These are phyloP conservation scores for Fusarium algeriense DNA, from an alignment of 2,329 filamentous ascomycete genomes.

Conservation along the genomic window DNA sequence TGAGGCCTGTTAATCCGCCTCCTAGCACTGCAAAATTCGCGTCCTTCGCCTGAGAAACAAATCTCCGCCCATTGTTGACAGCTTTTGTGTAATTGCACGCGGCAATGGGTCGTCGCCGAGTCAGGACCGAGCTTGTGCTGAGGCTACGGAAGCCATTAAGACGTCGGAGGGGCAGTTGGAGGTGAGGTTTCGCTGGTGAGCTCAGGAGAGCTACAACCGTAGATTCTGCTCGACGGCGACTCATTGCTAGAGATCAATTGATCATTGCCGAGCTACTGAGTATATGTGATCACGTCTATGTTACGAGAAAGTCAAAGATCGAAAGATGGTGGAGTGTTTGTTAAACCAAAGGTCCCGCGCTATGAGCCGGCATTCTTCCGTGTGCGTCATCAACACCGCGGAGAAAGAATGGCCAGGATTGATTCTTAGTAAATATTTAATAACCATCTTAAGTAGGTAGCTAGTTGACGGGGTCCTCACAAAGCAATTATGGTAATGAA, in stretches of 20 bases:
- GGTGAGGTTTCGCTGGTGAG: slow-evolving; percentile 30
- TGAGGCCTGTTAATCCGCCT: slow-evolving; percentile 85
- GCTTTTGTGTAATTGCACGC: slow-evolving; percentile 5
- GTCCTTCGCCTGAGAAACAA: slow-evolving; percentile 39
- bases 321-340: slow-evolving; percentile 37
- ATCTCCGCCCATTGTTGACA: slow-evolving; percentile 24
- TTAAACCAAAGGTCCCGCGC: not conserved
- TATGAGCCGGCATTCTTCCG: slow-evolving; percentile 41
- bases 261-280: slow-evolving; percentile 40
- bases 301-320: slow-evolving; percentile 19
- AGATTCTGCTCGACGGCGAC: slow-evolving; percentile 45
- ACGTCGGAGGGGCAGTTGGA: slow-evolving; percentile 19
- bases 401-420: not conserved
- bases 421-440: not conserved
- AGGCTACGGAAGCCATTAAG: slow-evolving; percentile 36
- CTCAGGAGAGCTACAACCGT: slow-evolving; percentile 46
- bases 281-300: not conserved
- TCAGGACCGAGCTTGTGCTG: slow-evolving; percentile 19
- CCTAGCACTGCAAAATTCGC: slow-evolving; percentile 76
- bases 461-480: too few relatives aligned
- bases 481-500: not conserved
- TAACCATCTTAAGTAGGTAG: not conserved
- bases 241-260: slow-evolving; percentile 50
- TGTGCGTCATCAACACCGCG: slow-evolving; percentile 28
- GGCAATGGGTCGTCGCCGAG: slow-evolving; percentile 24